Conservation (phyloP, 2,329 filamentous ascomycete genomes). For the Tolypocladium inflatum region DNA sequence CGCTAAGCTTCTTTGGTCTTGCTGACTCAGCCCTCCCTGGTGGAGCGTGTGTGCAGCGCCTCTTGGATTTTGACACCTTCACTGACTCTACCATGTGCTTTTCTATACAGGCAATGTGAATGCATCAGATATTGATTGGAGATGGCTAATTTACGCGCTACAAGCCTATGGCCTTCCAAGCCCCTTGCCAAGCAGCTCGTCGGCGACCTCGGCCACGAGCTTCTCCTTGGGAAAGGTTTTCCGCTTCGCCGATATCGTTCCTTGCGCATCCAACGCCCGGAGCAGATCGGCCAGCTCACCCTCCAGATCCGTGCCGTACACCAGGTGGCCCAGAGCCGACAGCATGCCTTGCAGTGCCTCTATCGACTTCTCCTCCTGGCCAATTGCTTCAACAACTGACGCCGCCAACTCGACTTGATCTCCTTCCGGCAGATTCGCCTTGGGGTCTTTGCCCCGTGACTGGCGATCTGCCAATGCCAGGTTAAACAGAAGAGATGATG, state of each 20-base stretch:
- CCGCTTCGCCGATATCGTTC: slow-evolving; percentile 50
- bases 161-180: slow-evolving; percentile 23
- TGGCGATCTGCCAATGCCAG: slow-evolving; percentile 62
- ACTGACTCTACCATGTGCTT: too few species aligned
- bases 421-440: slow-evolving; percentile 52
- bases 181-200: slow-evolving; percentile 41
- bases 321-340: slow-evolving; percentile 64
- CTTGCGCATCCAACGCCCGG: slow-evolving; percentile 63
- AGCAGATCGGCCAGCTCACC: slow-evolving; percentile 77
- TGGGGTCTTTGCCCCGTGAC: slow-evolving; percentile 45
- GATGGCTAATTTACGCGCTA: background rate
- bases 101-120: background rate
- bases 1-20: slow-evolving; percentile 12
- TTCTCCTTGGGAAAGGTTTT: slow-evolving; percentile 46
- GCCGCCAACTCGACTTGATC: slow-evolving; percentile 77
- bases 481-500: slow-evolving; percentile 78
- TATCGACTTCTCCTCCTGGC: slow-evolving; percentile 46
- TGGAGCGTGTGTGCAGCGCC: too few species aligned
- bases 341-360: slow-evolving; percentile 73
- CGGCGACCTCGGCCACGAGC: slow-evolving; percentile 46
- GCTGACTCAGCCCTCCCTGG: background rate
- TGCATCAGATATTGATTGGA: background rate
- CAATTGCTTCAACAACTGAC: slow-evolving; percentile 65
- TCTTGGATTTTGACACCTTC: too few species aligned
- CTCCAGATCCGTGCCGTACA: slow-evolving; percentile 59